Evolutionary conservation across 2,329 filamentous ascomycete genomes (phyloP), one percentile per base, ranked within the genome.

Genomic region (Botrytis medusae): DNA sequence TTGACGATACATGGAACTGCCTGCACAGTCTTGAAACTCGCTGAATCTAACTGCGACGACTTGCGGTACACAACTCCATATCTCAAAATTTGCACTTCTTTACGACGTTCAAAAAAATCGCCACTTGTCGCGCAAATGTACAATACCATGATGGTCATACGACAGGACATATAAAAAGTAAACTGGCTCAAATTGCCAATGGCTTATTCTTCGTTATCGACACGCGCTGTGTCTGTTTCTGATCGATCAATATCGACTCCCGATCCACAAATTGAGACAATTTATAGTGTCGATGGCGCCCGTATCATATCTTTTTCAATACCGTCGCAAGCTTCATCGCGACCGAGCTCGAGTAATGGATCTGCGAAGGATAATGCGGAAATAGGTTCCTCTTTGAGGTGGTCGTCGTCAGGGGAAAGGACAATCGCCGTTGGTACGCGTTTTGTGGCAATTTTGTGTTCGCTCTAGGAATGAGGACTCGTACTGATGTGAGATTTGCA

Each of bases 381-480:
- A 73, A 57, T 69, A 29, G 84, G 89, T 37, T 90, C 91, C 75
- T 90, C 90, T 0, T 84, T 96, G 68, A 86, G 92, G 71, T 95
- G 92, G 90, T 87, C 87, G 67, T 92, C 92, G 3, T 86, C 89
- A n/a, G 89, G 92, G 1, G 94, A 97, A 82, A 88, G 91, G 78
- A 95, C 93, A 0, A 90, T 97, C 76, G 94, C 94, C 74, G 88
- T 93, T 74, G 91, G 91, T 93, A 84, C 75, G 87, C 78, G 70
- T 69, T 72, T 34, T 42, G 40, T 68, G 25, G 46, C 25, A 68
- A 40, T 57, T 57, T n/a, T 32, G 29, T 59, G 37, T 68, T 73
- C 46, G 32, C 48, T 29, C 34, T 46, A 42, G 32, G 32, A 68
- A 54, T 54, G 32, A 40, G 37, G 57, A 9, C 34, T 59, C 57